Percentiles rank a stretch among this genome's conserved stretches.
These are phyloP conservation scores for Backusella sp. DNA, from an alignment of 192 early-diverging fungal genomes.

Conservation along the genomic window DNA sequence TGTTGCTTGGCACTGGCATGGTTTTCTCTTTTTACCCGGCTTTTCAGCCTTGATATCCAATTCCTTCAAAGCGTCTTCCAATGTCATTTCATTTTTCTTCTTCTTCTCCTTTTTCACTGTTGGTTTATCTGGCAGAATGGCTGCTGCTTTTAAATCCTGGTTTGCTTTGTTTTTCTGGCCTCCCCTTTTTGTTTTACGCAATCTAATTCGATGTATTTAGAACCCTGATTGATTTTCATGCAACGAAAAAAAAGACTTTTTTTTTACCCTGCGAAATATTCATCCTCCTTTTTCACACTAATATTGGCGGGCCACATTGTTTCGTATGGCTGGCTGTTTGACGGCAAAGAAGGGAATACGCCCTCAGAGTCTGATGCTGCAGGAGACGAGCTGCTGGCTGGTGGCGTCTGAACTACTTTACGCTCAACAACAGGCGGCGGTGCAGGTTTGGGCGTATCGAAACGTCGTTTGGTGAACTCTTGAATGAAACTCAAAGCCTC, in stretches of 20 bases:
- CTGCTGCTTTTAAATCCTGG: not conserved
- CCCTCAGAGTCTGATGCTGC: conserved; percentile 1
- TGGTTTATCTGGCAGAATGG: not conserved
- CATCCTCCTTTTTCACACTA: conserved; percentile 21
- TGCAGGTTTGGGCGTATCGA: conserved; percentile 17
- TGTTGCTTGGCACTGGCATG: conserved; percentile 54
- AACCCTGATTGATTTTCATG: not conserved
- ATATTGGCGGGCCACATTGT: conserved; percentile 22
- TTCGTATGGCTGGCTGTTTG: not conserved
- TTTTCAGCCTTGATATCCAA: conserved; percentile 39
- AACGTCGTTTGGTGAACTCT: conserved; percentile 30
- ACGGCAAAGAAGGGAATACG: conserved; percentile 22
- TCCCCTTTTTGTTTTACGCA: conserved; percentile 2
- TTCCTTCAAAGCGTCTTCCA: conserved; percentile 52
- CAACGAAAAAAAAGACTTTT: too few species aligned
- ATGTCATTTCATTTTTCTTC: conserved; percentile 37
- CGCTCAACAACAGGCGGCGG: conserved; percentile 8
- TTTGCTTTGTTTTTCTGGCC: not conserved
- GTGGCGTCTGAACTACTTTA: not conserved
- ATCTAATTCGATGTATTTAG: not conserved
- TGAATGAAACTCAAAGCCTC: conserved; percentile 32
- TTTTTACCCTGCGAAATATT: conserved; percentile 6
- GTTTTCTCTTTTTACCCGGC: conserved; percentile 41
- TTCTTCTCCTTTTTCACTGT: conserved; percentile 40
- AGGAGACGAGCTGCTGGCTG: not conserved